Conservation (phyloP, 2,329 filamentous ascomycete species). For the Malbranchea cinnamomea region DNA sequence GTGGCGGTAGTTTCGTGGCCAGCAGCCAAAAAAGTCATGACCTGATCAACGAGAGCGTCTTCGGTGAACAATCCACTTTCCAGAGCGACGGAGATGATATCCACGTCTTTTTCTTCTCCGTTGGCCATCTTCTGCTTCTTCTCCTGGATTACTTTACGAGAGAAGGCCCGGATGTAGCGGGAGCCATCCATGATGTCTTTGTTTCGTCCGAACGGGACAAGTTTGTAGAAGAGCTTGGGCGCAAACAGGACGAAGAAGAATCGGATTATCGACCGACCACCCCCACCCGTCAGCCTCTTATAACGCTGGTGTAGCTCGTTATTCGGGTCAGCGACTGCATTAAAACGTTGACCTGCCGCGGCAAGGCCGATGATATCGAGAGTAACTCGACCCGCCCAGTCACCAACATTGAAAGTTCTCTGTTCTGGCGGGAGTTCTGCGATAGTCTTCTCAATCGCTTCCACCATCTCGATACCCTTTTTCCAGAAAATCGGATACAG, state of each 20-base stretch:
- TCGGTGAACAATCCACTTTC: slow-evolving; percentile 61
- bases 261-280: slow-evolving; percentile 13
- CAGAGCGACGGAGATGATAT: slow-evolving; percentile 70
- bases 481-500: slow-evolving; percentile 73
- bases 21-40: slow-evolving; percentile 80
- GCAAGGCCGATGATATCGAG: slow-evolving; percentile 63
- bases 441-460: slow-evolving; percentile 39
- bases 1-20: slow-evolving; percentile 68
- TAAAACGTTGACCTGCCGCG: slow-evolving; percentile 57
- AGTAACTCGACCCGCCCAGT: slow-evolving; percentile 53
- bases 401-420: slow-evolving; percentile 39
- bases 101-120: slow-evolving; percentile 39
- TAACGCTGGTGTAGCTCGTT: slow-evolving; percentile 38
- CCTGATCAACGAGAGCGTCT: slow-evolving; percentile 69
- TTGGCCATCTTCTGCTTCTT: slow-evolving; percentile 43
- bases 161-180: slow-evolving; percentile 47
- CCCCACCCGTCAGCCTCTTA: slow-evolving; percentile 12
- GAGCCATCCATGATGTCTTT: slow-evolving; percentile 44
- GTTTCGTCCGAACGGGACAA: slow-evolving; percentile 61
- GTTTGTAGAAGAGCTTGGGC: slow-evolving; percentile 47
- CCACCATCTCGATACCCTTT: slow-evolving; percentile 54
- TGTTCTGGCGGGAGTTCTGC: slow-evolving; percentile 20
- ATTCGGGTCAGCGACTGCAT: slow-evolving; percentile 45
- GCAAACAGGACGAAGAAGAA: slow-evolving; percentile 42
- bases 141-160: slow-evolving; percentile 51